Evolutionary conservation across 768 basidiomycete species (phyloP), one percentile per base, ranked within the genome.

Genomic region (Cubamyces sp.): DNA sequence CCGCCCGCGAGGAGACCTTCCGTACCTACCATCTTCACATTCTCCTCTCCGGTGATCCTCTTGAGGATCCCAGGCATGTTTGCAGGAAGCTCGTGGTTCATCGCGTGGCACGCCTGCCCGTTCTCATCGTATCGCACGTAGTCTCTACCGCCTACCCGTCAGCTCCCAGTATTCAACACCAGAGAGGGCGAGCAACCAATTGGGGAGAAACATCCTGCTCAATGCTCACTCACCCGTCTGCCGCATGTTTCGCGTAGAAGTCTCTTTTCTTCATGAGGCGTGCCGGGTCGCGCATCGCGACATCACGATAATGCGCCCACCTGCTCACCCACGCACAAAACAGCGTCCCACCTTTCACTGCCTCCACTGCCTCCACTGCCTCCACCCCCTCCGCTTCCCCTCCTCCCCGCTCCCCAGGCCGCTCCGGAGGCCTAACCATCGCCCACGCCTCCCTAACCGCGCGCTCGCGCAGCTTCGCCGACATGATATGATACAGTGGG

Each of bases 401-500:
- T n/a, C n/a, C n/a, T n/a, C n/a, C n/a, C n/a, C n/a, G n/a, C n/a
- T n/a, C n/a, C n/a, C n/a, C n/a, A n/a, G n/a, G n/a, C n/a, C n/a
- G n/a, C n/a, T n/a, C n/a, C n/a, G 42, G 43, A 18, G 23, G 28
- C 42, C 51, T 51, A 5, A 68, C 62, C 58, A 68, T 60, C n/a
- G 37, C 39, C 59, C 65, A 60, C 7, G 67, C 65, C 15, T 59
- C 45, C 43, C 39, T 23, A 9, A 68, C 18, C 28, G 67, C 67
- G 25, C 25, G 42, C 40, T 54, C 39, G 53, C 67, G 64, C 37
- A 64, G 54, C 23, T 43, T 28, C 14, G 57, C 19, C 11, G 62
- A 47, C 43, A 64, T 64, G 52, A 66, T 60, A 41, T 68, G 68
- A 57, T 69, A 69, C 18, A 66, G 41, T 16, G 68, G 68, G 1